Evolutionary conservation across 2,329 filamentous ascomycete genomes (phyloP).

Genomic region (Alternaria conjuncta): DNA sequence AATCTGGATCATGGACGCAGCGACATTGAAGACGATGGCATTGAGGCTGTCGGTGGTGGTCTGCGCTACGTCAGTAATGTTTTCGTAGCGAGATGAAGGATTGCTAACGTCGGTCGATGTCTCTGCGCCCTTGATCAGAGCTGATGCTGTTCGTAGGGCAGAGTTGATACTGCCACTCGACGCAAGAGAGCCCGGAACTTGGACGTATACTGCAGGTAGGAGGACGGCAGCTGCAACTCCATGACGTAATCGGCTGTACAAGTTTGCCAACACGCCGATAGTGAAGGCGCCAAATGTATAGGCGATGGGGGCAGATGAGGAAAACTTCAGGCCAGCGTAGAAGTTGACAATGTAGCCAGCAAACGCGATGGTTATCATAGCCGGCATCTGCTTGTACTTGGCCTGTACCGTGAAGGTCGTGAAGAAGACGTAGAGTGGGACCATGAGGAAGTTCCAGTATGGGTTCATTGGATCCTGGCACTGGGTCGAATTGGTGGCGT

Average conservation of each 20-base stretch:
- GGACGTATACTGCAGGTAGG: slow-evolving; percentile 41
- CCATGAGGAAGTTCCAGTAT: slow-evolving; percentile 71
- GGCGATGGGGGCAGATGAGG: slow-evolving; percentile 72
- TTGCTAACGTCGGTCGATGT: slow-evolving; percentile 25
- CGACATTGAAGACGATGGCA: slow-evolving; percentile 51
- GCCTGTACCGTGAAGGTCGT: slow-evolving; percentile 77
- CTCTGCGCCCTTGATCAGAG: slow-evolving; percentile 31
- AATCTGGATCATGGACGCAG: slow-evolving; percentile 57
- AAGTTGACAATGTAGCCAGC: slow-evolving; percentile 77
- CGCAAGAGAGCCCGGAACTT: slow-evolving; percentile 42
- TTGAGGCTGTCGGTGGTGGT: slow-evolving; percentile 30
- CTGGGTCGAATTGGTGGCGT: slow-evolving; percentile 52
- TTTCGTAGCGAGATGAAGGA: neutral
- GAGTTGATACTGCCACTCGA: slow-evolving; percentile 40
- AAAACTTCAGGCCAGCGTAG: slow-evolving; percentile 71
- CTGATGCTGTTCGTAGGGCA: slow-evolving; percentile 35
- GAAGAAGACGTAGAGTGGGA: slow-evolving; percentile 75
- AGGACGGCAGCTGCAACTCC: slow-evolving; percentile 52
- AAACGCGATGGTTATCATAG: slow-evolving; percentile 76
- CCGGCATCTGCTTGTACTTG: slow-evolving; percentile 76
- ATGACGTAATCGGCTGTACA: slow-evolving; percentile 72
- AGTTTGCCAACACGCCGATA: slow-evolving; percentile 77
- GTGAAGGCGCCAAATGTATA: slow-evolving; percentile 78
- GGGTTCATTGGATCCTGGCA: slow-evolving; percentile 56
- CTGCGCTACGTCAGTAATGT: slow-evolving; percentile 14